phyloP scores from a whole-genome alignment of 352 stramenopile species.

The Globisporangium yorkense region DNA sequence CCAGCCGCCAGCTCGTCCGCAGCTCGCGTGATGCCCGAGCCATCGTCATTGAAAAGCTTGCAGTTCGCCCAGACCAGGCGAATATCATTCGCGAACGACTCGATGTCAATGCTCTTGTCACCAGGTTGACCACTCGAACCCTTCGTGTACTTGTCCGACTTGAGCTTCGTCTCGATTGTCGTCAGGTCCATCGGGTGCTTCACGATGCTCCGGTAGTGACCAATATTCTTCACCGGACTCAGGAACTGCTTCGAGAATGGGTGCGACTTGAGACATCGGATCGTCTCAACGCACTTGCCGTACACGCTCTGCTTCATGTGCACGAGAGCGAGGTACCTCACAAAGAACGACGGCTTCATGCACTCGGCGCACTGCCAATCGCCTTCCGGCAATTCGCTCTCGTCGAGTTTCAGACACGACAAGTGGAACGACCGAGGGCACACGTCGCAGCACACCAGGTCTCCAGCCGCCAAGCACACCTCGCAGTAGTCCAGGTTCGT shows the following conservation, averaged over 20 bases:
- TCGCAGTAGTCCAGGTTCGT: constrained; percentile 82
- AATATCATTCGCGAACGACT: constrained; percentile 65
- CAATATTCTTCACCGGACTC: constrained; percentile 67
- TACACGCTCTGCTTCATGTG: constrained; percentile 42
- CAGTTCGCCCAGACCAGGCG: constrained; percentile 82
- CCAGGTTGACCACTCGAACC: constrained; percentile 10
- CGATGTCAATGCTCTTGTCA: constrained; percentile 38
- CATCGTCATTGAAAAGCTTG: constrained; percentile 82
- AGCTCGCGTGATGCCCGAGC: constrained; percentile 68
- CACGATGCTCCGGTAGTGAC: constrained; percentile 66
- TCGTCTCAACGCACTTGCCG: constrained; percentile 62
- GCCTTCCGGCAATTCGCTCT: constrained; percentile 70
- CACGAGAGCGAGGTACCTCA: constrained; percentile 38
- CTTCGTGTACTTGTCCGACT: constrained; percentile 47
- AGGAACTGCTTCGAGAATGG: constrained; percentile 79
- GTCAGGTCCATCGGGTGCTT: constrained; percentile 81
- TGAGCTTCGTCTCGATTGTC: constrained; percentile 62
- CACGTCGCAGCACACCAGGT: constrained; percentile 87
- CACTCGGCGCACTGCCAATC: constrained; percentile 81
- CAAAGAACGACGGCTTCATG: constrained; percentile 65
- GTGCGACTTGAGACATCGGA: constrained; percentile 63
- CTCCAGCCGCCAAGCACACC: constrained; percentile 76
- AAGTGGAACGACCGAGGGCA: constrained; percentile 91
- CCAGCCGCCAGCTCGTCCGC: constrained; percentile 57
- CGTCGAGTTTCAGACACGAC: constrained; percentile 69